Conservation (phyloP, 2,329 filamentous ascomycete species). For the Sporothrix inflata region DNA sequence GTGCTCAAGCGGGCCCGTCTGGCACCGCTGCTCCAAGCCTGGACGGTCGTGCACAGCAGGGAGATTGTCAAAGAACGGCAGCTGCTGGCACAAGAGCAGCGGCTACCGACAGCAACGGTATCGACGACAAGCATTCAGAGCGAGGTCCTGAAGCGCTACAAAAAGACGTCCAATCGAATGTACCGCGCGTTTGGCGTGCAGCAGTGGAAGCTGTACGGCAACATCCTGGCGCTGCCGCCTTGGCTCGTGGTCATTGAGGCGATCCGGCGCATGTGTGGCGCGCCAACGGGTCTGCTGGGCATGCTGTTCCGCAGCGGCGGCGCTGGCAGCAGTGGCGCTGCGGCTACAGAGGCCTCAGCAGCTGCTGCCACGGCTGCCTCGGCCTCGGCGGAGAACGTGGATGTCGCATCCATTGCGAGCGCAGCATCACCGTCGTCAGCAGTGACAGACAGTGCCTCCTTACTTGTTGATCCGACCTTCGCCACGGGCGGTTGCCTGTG, state of each 20-base stretch:
- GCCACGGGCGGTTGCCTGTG: constrained; percentile 56
- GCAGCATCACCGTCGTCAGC: background rate
- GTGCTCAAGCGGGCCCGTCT: constrained; percentile 40
- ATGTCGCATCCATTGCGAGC: background rate
- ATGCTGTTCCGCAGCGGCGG: constrained; percentile 37
- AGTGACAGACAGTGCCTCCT: background rate
- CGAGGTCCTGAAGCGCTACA: constrained; percentile 40
- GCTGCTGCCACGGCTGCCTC: constrained; percentile 21
- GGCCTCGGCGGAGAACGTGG: background rate
- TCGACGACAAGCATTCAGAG: background rate
- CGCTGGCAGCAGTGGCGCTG: constrained; percentile 12
- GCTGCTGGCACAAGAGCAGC: constrained; percentile 25
- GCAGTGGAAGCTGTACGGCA: constrained; percentile 50
- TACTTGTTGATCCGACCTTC: constrained; percentile 42
- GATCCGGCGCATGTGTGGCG: constrained; percentile 52
- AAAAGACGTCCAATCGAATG: constrained; percentile 35
- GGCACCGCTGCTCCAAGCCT: constrained; percentile 42
- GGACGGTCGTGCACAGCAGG: constrained; percentile 39
- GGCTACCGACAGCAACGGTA: background rate
- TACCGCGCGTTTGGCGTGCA: constrained; percentile 47
- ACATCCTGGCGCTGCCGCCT: constrained; percentile 49
- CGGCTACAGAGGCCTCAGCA: constrained; percentile 9
- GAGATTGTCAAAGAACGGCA: constrained; percentile 34
- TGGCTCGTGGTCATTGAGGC: constrained; percentile 57
- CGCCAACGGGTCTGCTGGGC: constrained; percentile 45